Base-by-base conservation (phyloP, 2,329 filamentous ascomycete genomes). In the Pseudopyricularia javanii region DNA sequence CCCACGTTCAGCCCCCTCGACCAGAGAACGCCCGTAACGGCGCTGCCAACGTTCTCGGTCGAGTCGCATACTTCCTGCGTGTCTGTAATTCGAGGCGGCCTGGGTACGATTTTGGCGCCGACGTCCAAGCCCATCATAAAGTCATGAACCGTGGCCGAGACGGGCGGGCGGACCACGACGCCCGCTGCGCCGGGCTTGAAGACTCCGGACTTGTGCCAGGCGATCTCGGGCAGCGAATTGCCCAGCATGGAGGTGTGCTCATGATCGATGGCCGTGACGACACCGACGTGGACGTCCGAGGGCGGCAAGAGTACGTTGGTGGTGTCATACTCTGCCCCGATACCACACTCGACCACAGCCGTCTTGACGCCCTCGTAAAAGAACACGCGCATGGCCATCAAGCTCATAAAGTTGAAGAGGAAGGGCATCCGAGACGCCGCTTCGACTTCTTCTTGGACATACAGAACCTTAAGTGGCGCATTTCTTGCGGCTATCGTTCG, bases 281-380 rank as follows among this genome's bases (percentile, higher is more conserved):
- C 59, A 5, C 56, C 30, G 6, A 59, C 57, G 7, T 56, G 56
- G 32, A 60, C 58, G 32, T 48, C 37, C 8, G 49, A 34, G 4
- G 57, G 33, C n/a, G 48, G 74, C 22, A 50, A 74, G 6, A 98
- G 68, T 22, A 45, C 22, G 62, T 96, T 97, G 4, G 91, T 97
- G 32, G 86, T 85, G 63, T 97, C 91, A 62, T 90, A 90, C 68
- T 95, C 88, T 49, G 91, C 93, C 15, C 93, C 93, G 57, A 97
- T 94, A 1, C 93, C 93, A 61, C 89, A 95, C 69, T 98, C 93
- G 33, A 97, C 77, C 9, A 97, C 82, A 0, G 89, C 91, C 17
- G 82, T 82, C 57, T 83, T 75, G 0, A 96, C 83, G 1, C 85
- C 83, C 64, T 93, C 85, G 49, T 75, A 67, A 26, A 94, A 63